phyloP scores from a whole-genome alignment of 345 rosid species.

The Melaleuca alternifolia region DNA sequence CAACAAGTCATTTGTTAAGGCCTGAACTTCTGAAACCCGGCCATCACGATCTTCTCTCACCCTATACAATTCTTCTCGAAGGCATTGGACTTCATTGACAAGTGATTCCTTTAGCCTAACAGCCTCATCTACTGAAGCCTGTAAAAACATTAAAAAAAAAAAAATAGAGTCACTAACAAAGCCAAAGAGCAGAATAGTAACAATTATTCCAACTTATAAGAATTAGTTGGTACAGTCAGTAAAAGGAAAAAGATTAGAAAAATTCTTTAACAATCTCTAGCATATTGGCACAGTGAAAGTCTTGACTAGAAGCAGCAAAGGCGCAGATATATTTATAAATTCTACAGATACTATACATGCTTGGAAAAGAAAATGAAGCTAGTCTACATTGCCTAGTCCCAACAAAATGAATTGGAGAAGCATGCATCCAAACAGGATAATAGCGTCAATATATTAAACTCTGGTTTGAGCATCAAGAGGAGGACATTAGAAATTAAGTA shows the following conservation, averaged over 20 bases:
- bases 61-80: slow-evolving; percentile 72
- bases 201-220: background rate
- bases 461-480: background rate
- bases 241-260: background rate
- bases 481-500: background rate
- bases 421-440: background rate
- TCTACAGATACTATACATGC: background rate
- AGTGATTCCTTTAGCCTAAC: slow-evolving; percentile 51
- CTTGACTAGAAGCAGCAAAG: background rate
- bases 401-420: background rate
- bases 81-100: slow-evolving; percentile 50
- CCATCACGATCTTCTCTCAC: slow-evolving; percentile 87
- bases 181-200: background rate
- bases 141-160: background rate
- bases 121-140: slow-evolving; percentile 79
- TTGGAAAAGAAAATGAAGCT: background rate
- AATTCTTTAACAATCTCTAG: background rate
- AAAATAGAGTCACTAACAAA: background rate
- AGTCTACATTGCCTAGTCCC: background rate
- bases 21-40: slow-evolving; percentile 45
- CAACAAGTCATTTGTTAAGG: slow-evolving; percentile 40
- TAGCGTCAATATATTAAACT: background rate
- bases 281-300: background rate
- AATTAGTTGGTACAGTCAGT: background rate
- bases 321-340: background rate